Evolutionary conservation across 2,329 filamentous ascomycete species (phyloP).

Genomic region (Aspergillus intermedius): DNA sequence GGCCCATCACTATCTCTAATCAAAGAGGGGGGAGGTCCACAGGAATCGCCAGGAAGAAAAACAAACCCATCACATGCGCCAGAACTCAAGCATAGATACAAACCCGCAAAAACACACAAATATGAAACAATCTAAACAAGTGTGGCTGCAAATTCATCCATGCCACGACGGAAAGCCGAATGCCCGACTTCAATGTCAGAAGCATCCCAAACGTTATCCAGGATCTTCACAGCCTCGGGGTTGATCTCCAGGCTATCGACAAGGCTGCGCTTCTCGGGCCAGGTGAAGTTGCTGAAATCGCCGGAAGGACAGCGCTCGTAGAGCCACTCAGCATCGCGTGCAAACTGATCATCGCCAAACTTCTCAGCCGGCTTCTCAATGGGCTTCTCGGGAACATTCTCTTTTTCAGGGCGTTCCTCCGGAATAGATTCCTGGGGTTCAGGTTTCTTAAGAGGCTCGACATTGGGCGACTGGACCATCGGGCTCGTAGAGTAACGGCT

Average conservation of each 20-base stretch:
- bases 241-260: conserved; percentile 12
- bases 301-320: conserved; percentile 20
- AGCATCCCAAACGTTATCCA: conserved; percentile 12
- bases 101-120: neutral
- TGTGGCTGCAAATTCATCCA: conserved; percentile 13
- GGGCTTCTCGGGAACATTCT: neutral
- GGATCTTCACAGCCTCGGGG: conserved; percentile 6
- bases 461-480: conserved; percentile 11
- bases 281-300: conserved; percentile 16
- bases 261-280: conserved; percentile 14
- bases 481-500: conserved; percentile 20
- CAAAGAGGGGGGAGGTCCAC: neutral
- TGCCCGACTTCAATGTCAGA: conserved; percentile 11
- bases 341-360: conserved; percentile 20
- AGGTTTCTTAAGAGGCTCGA: neutral
- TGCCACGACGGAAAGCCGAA: conserved; percentile 7
- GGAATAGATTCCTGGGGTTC: neutral
- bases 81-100: neutral
- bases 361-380: conserved; percentile 4
- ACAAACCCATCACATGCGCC: neutral
- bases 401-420: neutral
- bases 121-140: conserved; percentile 4
- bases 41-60: neutral
- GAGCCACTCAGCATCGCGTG: conserved; percentile 21
- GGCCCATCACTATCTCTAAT: neutral